Conservation (phyloP, 805 yeast species). For the Suhomyces tanzawaensis region DNA sequence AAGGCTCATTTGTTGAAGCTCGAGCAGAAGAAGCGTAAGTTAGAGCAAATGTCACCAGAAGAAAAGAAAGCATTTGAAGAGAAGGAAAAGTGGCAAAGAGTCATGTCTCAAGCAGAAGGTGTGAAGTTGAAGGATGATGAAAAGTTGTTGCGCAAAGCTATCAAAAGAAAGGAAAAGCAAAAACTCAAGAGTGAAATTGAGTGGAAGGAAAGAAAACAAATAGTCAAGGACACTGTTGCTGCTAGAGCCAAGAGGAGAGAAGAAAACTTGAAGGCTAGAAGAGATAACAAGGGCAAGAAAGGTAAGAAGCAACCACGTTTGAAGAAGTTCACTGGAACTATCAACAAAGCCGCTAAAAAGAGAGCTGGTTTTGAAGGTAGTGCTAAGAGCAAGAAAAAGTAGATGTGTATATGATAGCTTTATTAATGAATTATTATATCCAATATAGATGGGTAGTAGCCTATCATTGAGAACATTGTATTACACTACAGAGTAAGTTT, state of each 20-base stretch:
- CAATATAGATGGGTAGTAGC: too few relatives aligned
- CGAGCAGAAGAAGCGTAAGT: constrained; percentile 68
- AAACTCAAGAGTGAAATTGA: constrained; percentile 86
- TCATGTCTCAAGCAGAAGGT: constrained; percentile 86
- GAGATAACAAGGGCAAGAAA: constrained; percentile 79
- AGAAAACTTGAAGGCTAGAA: constrained; percentile 82
- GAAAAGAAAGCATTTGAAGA: constrained; percentile 60
- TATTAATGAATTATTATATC: too few relatives aligned
- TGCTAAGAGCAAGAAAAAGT: constrained; percentile 40
- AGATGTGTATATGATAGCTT: constrained; percentile 2
- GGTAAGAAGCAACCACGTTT: constrained; percentile 70
- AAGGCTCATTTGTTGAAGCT: constrained; percentile 76
- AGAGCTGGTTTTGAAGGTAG: constrained; percentile 94
- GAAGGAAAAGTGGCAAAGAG: constrained; percentile 81
- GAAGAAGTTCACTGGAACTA: constrained; percentile 59
- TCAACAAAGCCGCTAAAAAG: constrained; percentile 45
- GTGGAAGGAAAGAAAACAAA: constrained; percentile 87
- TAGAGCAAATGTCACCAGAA: constrained; percentile 57
- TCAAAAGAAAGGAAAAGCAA: constrained; percentile 76
- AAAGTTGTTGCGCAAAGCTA: constrained; percentile 76
- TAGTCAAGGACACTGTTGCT: constrained; percentile 69
- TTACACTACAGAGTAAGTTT: too few relatives aligned
- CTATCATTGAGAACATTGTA: too few relatives aligned
- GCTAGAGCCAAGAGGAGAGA: constrained; percentile 86
- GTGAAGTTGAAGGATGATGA: constrained; percentile 87